Conservation (phyloP, 352 stramenopile species). For the Phytophthora cactorum region DNA sequence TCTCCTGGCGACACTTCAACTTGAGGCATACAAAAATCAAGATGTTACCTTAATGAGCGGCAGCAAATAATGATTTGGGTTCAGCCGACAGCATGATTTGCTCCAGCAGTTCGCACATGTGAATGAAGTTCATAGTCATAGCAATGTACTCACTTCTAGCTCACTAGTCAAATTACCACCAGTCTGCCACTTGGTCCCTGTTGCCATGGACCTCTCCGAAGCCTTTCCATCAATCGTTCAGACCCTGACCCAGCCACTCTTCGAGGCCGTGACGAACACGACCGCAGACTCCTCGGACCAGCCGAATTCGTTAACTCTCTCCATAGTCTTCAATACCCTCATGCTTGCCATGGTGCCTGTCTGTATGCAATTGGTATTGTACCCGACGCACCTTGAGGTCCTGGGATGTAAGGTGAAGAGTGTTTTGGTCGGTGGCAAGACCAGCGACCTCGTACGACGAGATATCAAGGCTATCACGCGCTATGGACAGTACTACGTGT, state of each 20-base stretch:
- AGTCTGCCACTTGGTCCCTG: too few relatives aligned
- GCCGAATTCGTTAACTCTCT: conserved; percentile 13
- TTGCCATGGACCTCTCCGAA: too few relatives aligned
- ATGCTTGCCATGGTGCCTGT: conserved; percentile 50
- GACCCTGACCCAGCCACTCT: conserved; percentile 11
- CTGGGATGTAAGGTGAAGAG: conserved; percentile 1
- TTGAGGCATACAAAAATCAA: conserved; percentile 11
- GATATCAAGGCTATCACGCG: conserved; percentile 29
- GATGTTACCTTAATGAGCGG: neutral
- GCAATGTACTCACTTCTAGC: too few relatives aligned
- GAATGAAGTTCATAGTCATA: too few relatives aligned
- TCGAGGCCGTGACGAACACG: neutral
- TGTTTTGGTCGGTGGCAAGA: neutral
- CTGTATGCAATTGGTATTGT: conserved; percentile 44
- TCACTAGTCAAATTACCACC: too few relatives aligned
- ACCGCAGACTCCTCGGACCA: neutral
- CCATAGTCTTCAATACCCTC: conserved; percentile 40
- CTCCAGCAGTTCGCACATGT: too few relatives aligned
- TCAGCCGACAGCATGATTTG: too few relatives aligned
- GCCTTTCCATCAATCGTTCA: too few relatives aligned
- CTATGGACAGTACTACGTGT: conserved; percentile 39
- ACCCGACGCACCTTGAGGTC: conserved; percentile 28
- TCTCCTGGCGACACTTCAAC: conserved; percentile 6
- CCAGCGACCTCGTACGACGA: conserved; percentile 28
- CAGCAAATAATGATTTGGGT: conserved; percentile 1